Percentiles rank a stretch among this genome's conserved stretches.
Evolutionary conservation across 306 rosid genomes (phyloP).

Genomic region (Inga leiocalycina): DNA sequence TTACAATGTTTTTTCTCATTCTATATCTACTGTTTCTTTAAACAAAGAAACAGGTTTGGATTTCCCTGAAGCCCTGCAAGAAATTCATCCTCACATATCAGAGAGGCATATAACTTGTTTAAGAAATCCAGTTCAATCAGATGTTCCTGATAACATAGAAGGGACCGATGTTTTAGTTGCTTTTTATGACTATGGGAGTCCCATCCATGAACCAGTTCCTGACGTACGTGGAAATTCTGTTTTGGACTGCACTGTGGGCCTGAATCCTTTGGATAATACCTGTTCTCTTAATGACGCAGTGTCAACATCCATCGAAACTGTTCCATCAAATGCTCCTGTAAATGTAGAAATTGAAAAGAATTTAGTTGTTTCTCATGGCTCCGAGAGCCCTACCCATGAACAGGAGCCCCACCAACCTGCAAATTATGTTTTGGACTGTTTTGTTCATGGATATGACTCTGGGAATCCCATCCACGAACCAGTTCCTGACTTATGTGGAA

Average conservation of each 20-base stretch:
- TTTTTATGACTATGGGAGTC: conserved; percentile 34
- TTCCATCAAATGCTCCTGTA: conserved; percentile 18
- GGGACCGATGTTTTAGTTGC: conserved; percentile 19
- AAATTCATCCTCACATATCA: conserved; percentile 4
- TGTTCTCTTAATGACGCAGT: conserved; percentile 33
- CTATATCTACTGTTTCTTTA: conserved; percentile 40
- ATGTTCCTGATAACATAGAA: conserved; percentile 9
- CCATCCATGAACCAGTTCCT: conserved; percentile 39
- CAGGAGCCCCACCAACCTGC: conserved; percentile 30
- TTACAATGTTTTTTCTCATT: conserved; percentile 42
- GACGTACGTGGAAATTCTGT: conserved; percentile 36
- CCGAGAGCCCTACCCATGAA: background rate
- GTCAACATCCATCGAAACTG: conserved; percentile 41
- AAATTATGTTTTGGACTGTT: conserved; percentile 28
- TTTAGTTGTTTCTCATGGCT: background rate
- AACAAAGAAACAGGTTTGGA: conserved; percentile 39
- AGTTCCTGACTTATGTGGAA: no score
- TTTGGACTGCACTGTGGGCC: conserved; percentile 41
- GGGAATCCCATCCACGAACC: no score
- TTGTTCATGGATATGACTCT: no score
- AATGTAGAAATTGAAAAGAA: background rate
- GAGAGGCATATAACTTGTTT: background rate
- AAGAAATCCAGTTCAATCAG: background rate
- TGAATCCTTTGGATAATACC: conserved; percentile 18
- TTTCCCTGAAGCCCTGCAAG: conserved; percentile 13